Evolutionary conservation across 2,329 filamentous ascomycete species (phyloP).

Genomic region (Cladosporium sp.): DNA sequence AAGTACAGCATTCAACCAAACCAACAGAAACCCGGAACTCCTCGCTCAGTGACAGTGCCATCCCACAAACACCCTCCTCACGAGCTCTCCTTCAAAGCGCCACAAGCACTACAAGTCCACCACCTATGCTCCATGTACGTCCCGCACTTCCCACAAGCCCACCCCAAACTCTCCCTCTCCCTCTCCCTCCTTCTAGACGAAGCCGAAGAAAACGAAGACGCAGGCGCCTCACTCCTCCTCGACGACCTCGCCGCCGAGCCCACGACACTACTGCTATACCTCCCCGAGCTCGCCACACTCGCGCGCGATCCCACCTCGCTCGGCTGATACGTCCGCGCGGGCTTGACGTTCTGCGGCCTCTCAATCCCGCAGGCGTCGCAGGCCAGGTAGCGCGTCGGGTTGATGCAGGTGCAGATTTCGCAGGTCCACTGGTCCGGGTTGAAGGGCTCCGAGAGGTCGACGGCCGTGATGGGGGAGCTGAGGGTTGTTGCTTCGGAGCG

Average conservation of each 20-base stretch:
- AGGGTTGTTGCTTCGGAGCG: slow-evolving; percentile 1
- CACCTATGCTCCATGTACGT: slow-evolving; percentile 59
- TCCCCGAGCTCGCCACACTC: slow-evolving; percentile 1
- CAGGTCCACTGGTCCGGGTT: slow-evolving; percentile 50
- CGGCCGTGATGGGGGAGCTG: slow-evolving; percentile 16
- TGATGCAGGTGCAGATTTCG: slow-evolving; percentile 55
- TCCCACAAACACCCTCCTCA: background rate
- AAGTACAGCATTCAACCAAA: no score
- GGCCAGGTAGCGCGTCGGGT: slow-evolving; percentile 52
- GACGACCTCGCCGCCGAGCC: background rate
- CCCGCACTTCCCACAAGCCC: slow-evolving; percentile 53
- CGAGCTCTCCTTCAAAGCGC: slow-evolving; percentile 47
- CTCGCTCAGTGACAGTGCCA: no score
- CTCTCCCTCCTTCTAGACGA: slow-evolving; percentile 28
- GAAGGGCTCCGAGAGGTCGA: slow-evolving; percentile 29
- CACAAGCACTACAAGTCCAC: slow-evolving; percentile 59
- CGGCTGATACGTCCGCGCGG: background rate
- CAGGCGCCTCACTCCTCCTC: background rate
- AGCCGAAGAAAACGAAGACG: slow-evolving; percentile 11
- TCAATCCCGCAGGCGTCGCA: slow-evolving; percentile 57
- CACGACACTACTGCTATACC: slow-evolving; percentile 7
- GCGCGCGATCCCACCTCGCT: no score
- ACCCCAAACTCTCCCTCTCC: slow-evolving; percentile 48
- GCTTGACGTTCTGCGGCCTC: slow-evolving; percentile 25
- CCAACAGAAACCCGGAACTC: no score